phyloP scores from a whole-genome alignment of 176 grass and related monocot species.

The Oryza brachyantha region DNA sequence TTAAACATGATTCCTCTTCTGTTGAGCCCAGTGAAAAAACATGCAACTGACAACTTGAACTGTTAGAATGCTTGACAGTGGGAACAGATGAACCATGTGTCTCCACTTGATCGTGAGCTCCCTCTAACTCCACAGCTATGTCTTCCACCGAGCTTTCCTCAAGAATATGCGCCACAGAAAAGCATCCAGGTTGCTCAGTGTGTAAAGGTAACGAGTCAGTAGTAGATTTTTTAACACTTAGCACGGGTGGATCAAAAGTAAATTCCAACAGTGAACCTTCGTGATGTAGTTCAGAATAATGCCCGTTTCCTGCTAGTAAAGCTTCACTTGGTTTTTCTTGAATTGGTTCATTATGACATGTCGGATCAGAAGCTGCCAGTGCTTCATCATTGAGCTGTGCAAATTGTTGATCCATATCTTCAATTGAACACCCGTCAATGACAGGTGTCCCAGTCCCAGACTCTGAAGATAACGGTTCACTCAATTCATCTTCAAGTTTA shows the following conservation, averaged over 20 bases:
- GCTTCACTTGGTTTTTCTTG: slow-evolving; percentile 15
- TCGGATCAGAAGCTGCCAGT: neutral
- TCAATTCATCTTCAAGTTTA: slow-evolving; percentile 20
- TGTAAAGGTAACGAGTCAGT: neutral
- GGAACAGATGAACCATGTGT: neutral
- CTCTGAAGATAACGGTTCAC: neutral
- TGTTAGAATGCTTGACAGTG: neutral
- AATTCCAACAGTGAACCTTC: neutral
- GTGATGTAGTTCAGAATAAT: neutral
- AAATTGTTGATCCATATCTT: slow-evolving; percentile 28
- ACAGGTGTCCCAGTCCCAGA: neutral
- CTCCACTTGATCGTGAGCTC: neutral
- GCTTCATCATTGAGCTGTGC: slow-evolving; percentile 17
- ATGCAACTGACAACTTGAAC: neutral
- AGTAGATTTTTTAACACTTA: neutral
- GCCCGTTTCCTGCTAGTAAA: slow-evolving; percentile 4
- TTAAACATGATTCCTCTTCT: neutral
- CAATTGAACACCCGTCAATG: slow-evolving; percentile 26
- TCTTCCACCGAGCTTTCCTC: neutral
- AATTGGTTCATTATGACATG: slow-evolving; percentile 1
- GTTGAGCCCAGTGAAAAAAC: neutral
- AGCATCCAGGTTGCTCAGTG: neutral
- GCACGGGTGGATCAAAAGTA: neutral
- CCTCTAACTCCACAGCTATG: neutral
- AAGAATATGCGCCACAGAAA: neutral